A percentile compares a stretch with the other conserved stretches of the same genome.
phyloP scores from a whole-genome alignment of 345 rosid species.

The Camelina neglecta region DNA sequence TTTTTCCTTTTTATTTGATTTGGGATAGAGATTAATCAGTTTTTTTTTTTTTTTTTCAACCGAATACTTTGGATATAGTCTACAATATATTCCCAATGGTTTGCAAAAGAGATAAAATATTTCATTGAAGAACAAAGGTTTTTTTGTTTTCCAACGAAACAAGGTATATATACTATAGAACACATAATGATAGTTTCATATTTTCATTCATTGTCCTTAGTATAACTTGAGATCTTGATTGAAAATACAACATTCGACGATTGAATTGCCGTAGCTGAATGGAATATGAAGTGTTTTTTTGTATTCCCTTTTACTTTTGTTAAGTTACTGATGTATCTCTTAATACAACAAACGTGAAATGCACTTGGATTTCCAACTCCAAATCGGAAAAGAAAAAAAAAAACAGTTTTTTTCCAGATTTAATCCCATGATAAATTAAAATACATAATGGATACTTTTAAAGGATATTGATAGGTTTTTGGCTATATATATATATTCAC shows the following conservation, averaged over 20 bases:
- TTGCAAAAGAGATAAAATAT: background rate
- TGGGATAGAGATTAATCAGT: background rate
- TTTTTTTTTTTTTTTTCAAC: slow-evolving; percentile 12
- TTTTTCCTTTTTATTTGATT: background rate
- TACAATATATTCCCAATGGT: background rate
- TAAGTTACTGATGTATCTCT: slow-evolving; percentile 1
- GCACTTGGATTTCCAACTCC: slow-evolving; percentile 26
- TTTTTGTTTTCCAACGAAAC: background rate
- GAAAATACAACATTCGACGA: background rate
- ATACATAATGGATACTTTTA: background rate
- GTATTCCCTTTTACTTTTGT: background rate
- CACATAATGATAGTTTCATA: background rate
- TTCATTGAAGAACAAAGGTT: background rate
- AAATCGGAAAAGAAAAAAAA: slow-evolving; percentile 25
- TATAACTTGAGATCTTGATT: slow-evolving; percentile 7
- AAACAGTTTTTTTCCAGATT: background rate
- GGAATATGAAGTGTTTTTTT: background rate
- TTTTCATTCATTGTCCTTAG: background rate
- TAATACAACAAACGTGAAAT: slow-evolving; percentile 5
- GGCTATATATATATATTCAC: background rate
- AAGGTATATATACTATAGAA: too few relatives aligned
- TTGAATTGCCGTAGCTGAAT: slow-evolving; percentile 13
- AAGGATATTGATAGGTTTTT: background rate
- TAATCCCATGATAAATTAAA: slow-evolving; percentile 8
- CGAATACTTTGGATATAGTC: background rate